Evolutionary conservation across 345 rosid genomes (phyloP), one percentile per base, ranked within the genome.

Genomic region (Aquilaria sinensis): DNA sequence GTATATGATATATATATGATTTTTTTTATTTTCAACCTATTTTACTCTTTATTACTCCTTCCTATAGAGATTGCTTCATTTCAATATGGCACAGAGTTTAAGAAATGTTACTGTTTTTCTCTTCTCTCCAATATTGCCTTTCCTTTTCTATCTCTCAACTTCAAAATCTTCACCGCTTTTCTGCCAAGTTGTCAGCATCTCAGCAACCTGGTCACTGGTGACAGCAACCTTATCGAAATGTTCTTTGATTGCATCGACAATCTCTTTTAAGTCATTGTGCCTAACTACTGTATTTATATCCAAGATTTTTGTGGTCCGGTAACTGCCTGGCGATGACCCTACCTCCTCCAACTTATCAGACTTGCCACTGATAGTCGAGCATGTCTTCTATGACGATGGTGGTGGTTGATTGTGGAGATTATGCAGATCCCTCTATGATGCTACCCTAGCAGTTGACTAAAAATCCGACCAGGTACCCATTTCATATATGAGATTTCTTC

Each of bases 211-310:
- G 34, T 83, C 90, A 0, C 97, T 97, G 0, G 96, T 85, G 0
- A 87, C 67, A 0, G 99, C 97, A 0, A 96, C 97, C 71, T 71
- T 76, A 2, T 90, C 91, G 57, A 94, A 94, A 68, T 90, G 81
- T 69, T 86, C 91, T 73, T 74, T 83, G 13, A 94, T 84, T 0
- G 97, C 89, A 46, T 83, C 91, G 12, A 86, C 91, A 54, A 94
- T 94, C 74, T 94, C 96, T 56, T 86, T 88, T 81, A 94, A 83
- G 71, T 94, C 97, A 78, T 67, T 85, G 55, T 94, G 97, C 79
- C 97, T 85, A 41, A 94, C 82, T 51, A 94, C 96, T 86, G 90
- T 76, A 67, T 77, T 86, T 88, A 81, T 75, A 50, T 82, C 84
- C 50, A 77, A 66, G 61, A 80, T 72, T 68, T 85, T 90, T 54